Percentiles rank a stretch among this genome's conserved stretches.
These are phyloP conservation scores for Brassica balearica DNA, from an alignment of 441 rosid genomes.

Conservation along the genomic window DNA sequence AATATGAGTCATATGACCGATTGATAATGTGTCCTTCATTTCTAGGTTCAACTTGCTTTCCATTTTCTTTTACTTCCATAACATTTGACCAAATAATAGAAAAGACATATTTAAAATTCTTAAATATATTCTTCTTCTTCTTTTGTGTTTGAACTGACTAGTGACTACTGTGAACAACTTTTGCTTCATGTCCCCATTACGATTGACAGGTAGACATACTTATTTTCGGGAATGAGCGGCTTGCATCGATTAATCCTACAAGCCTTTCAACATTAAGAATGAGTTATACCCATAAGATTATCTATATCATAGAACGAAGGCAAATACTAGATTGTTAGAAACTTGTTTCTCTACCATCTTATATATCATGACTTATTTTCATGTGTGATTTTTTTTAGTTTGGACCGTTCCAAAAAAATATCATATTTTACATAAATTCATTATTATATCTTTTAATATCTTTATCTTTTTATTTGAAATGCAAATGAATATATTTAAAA, in stretches of 20 bases:
- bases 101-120: not conserved
- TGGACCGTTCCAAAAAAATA: too few relatives aligned
- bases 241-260: not conserved
- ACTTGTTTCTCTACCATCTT: not conserved
- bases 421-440: too few relatives aligned
- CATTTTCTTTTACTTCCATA: not conserved
- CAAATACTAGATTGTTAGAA: not conserved
- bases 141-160: not conserved
- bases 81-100: not conserved
- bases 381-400: too few relatives aligned
- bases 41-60: not conserved
- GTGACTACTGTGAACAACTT: slow-evolving; percentile 3
- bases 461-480: too few relatives aligned
- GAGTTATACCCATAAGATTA: not conserved
- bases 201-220: not conserved
- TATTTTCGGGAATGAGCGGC: not conserved
- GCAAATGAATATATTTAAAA: too few relatives aligned
- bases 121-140: not conserved
- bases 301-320: not conserved
- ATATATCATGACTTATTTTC: too few relatives aligned
- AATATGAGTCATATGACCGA: slow-evolving; percentile 6
- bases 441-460: too few relatives aligned
- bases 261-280: not conserved
- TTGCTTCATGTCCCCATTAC: slow-evolving; percentile 4
- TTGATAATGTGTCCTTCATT: slow-evolving; percentile 9